Percentiles rank a stretch among this genome's conserved stretches.
Evolutionary conservation across 169 alveolate genomes (phyloP).

Genomic region (Plasmodium malariae): DNA sequence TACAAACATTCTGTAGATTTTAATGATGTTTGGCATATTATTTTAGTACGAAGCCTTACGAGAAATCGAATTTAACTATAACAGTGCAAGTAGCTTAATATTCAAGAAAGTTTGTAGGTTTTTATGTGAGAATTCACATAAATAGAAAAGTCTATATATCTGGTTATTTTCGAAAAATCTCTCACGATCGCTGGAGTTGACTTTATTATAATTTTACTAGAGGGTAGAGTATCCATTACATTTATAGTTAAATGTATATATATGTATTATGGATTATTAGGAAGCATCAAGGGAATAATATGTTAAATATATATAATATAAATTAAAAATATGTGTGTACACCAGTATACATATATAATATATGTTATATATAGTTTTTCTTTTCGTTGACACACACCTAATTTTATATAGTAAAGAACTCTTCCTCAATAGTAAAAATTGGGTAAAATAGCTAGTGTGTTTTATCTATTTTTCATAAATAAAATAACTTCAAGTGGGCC

Average conservation of each 20-base stretch:
- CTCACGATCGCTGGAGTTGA: conserved; percentile 94
- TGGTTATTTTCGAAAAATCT: conserved; percentile 95
- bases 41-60: conserved; percentile 92
- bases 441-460: not conserved
- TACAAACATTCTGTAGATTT: too few species aligned
- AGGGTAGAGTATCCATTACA: too few species aligned
- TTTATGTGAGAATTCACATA: too few species aligned
- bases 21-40: conserved; percentile 93
- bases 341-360: too few species aligned
- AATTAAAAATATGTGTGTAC: too few species aligned
- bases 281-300: conserved; percentile 90
- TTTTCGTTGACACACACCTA: conserved; percentile 90
- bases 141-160: conserved; percentile 95
- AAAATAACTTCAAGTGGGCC: conserved; percentile 93
- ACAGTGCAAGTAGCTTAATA: conserved; percentile 94
- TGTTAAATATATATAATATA: too few species aligned
- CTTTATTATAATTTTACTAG: conserved; percentile 87
- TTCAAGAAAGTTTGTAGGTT: conserved; percentile 94
- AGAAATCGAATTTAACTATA: conserved; percentile 93
- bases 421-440: conserved; percentile 54
- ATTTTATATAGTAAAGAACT: too few species aligned
- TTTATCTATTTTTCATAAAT: conserved; percentile 84
- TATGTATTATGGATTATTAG: conserved; percentile 92
- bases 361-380: too few species aligned
- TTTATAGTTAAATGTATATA: too few species aligned